Evolutionary conservation across 139 green algal species (phyloP).

Genomic region (Tetradesmus lagerheimii): DNA sequence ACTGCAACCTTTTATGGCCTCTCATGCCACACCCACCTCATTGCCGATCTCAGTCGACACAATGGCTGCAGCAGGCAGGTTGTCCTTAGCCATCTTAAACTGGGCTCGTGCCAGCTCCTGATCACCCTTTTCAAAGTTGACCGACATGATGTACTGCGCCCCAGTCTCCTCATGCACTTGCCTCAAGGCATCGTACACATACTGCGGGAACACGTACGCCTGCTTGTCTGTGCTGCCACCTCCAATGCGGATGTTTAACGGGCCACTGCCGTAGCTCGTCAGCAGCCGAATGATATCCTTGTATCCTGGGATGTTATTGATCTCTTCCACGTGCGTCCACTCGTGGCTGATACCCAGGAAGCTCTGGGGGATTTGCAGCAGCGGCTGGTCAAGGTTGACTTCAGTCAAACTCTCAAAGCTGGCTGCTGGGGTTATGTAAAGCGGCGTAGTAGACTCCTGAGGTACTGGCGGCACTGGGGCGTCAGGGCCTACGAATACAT

Average conservation of each 20-base stretch:
- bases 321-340: slow-evolving; percentile 43
- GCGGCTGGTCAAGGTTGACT: background rate
- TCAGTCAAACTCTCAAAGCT: background rate
- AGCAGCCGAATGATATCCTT: slow-evolving; percentile 25
- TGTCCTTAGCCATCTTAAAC: background rate
- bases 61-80: slow-evolving; percentile 22
- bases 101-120: background rate
- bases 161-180: slow-evolving; percentile 32
- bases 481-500: background rate
- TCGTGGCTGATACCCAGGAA: slow-evolving; percentile 52
- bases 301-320: slow-evolving; percentile 39
- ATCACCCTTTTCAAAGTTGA: slow-evolving; percentile 28
- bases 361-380: slow-evolving; percentile 31
- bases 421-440: slow-evolving; percentile 1
- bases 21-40: slow-evolving; percentile 50
- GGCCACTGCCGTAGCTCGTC: slow-evolving; percentile 24
- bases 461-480: background rate
- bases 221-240: slow-evolving; percentile 48
- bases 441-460: background rate
- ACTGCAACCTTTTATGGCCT: no score
- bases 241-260: slow-evolving; percentile 35
- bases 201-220: background rate
- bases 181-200: slow-evolving; percentile 27
- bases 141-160: slow-evolving; percentile 31
- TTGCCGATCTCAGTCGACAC: slow-evolving; percentile 43